These are phyloP conservation scores for Lachnellula occidentalis DNA, from an alignment of 2,329 filamentous ascomycete species.

Conservation along the genomic window DNA sequence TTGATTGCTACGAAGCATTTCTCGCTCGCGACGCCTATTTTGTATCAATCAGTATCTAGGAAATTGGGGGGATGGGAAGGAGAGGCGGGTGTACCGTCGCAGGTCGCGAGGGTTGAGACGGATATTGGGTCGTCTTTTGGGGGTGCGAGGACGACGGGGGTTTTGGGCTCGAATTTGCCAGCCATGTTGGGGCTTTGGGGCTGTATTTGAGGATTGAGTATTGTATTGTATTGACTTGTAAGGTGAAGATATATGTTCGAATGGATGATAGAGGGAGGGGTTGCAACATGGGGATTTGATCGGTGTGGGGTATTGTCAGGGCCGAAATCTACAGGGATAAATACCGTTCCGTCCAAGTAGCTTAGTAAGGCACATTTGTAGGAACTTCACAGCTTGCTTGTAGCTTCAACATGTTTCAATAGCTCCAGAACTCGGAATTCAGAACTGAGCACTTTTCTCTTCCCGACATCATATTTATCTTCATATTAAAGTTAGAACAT, in stretches of 20 bases:
- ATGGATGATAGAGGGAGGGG: background rate
- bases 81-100: conserved; percentile 60
- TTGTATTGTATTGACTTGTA: background rate
- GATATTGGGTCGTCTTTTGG: conserved; percentile 86
- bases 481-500: background rate
- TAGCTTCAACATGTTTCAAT: too few relatives aligned
- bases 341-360: too few relatives aligned
- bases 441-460: background rate
- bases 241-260: background rate
- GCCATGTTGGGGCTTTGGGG: conserved; percentile 39
- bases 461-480: background rate
- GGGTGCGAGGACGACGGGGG: conserved; percentile 66
- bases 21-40: conserved; percentile 56
- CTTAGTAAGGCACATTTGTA: background rate
- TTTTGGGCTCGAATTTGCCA: conserved; percentile 73
- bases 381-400: too few relatives aligned
- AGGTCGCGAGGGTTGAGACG: conserved; percentile 71
- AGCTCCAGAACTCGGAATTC: too few relatives aligned
- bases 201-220: background rate
- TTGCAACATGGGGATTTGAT: background rate
- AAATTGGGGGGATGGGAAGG: background rate
- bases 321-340: background rate
- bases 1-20: conserved; percentile 68
- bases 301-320: conserved; percentile 1
- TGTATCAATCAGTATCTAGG: background rate